Percentiles rank a stretch among this genome's conserved stretches.
These are phyloP conservation scores for Nakazawaea wyomingensis DNA, from an alignment of 805 yeast genomes.

Conservation along the genomic window DNA sequence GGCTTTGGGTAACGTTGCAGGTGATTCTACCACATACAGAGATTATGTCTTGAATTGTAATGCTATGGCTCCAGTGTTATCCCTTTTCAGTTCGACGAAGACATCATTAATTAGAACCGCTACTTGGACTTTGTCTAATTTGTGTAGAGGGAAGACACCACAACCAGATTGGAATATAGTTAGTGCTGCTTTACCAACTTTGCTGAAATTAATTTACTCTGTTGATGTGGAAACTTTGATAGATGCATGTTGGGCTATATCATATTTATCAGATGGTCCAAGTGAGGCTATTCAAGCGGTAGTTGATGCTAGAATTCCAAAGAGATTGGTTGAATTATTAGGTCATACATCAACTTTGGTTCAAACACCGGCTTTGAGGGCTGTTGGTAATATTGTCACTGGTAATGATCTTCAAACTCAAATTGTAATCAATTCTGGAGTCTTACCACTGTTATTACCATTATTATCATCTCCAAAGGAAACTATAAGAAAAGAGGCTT, in stretches of 20 bases:
- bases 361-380: slow-evolving; percentile 96
- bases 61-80: slow-evolving; percentile 85
- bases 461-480: slow-evolving; percentile 83
- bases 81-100: slow-evolving; percentile 72
- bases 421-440: slow-evolving; percentile 89
- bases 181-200: slow-evolving; percentile 81
- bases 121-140: slow-evolving; percentile 94
- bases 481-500: slow-evolving; percentile 91
- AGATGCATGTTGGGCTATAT: slow-evolving; percentile 98
- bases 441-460: slow-evolving; percentile 76
- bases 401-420: slow-evolving; percentile 97
- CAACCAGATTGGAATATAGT: slow-evolving; percentile 94
- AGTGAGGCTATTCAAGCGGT: slow-evolving; percentile 94
- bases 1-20: slow-evolving; percentile 99
- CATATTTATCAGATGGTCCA: slow-evolving; percentile 90
- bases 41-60: slow-evolving; percentile 81
- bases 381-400: slow-evolving; percentile 96
- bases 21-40: slow-evolving; percentile 87
- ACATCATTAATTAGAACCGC: slow-evolving; percentile 93
- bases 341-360: slow-evolving; percentile 79
- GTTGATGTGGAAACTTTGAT: slow-evolving; percentile 89
- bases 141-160: slow-evolving; percentile 95
- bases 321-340: slow-evolving; percentile 86
- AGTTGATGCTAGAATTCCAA: slow-evolving; percentile 92
- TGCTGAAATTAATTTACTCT: slow-evolving; percentile 86